Base-by-base conservation (phyloP, 2,329 filamentous ascomycete species). In the Gremmenia infestans region DNA sequence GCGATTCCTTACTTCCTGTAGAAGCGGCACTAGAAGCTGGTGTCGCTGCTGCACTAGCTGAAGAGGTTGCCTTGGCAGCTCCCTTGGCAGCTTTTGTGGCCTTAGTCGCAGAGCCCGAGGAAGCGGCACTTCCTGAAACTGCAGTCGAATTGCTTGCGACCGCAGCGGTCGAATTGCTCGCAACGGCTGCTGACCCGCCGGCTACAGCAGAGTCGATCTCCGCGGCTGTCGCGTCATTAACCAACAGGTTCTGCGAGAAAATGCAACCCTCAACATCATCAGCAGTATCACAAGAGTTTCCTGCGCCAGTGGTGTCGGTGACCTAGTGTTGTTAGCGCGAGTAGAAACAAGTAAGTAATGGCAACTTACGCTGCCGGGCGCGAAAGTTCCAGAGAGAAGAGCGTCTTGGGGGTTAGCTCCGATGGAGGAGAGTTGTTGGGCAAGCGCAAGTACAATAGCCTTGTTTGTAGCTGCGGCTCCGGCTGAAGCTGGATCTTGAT, bases 401-500 rank as follows among this genome's bases (percentile, higher is more conserved):
- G 85, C 85, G 37, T 81, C 72, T 48, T 78, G 72, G 15, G 84
- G 82, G 68, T 88, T 80, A 32, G 81, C 85, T 14, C 85, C 85
- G 59, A 88, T 75, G 4, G 74, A 72, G 19, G 78, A 76, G 51
- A 88, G 80, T 71, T 87, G 81, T 52, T 74, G 71, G 17, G 85
- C 84, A 3, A 87, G 73, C 46, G 76, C 77, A 6, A 85, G 73
- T 48, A 81, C 78, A 61, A 87, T 80, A 37, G 75, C 73, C 73
- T 85, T 86, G 75, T 88, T 88, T 48, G 74, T 72, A 1, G 68
- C 77, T 14, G 78, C 76, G 12, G 83, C 81, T 43, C 77, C 78
- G 3, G 75, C 67, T 0, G 81, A 81, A 19, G 85, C 85, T 28
- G 85, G 83, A 68, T 88, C 85, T 72, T 88, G 84, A 71, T 88